Conservation (phyloP, 176 grass and related monocot genomes). For the Saccharum officinarum region DNA sequence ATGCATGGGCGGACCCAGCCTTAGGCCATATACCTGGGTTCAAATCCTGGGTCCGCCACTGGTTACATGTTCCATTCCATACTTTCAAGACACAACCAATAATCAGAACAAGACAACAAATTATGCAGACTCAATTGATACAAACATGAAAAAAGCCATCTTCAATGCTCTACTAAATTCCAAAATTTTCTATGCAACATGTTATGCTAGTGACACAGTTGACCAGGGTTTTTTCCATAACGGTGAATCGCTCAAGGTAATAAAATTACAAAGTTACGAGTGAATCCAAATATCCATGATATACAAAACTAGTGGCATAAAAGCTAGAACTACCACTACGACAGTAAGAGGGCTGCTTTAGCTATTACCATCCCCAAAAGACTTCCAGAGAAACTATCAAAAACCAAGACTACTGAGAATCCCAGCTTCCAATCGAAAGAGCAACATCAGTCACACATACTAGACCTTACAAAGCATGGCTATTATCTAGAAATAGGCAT, state of each 20-base stretch:
- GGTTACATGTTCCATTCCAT: slow-evolving; percentile 15
- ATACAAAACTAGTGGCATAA: not conserved
- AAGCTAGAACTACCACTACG: not conserved
- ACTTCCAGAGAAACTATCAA: not conserved
- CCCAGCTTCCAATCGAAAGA: not conserved
- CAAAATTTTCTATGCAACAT: not conserved
- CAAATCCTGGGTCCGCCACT: too few species aligned
- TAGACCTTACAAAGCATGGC: not conserved
- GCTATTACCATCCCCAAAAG: not conserved
- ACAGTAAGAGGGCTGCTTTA: not conserved
- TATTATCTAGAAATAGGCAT: not conserved
- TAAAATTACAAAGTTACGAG: not conserved
- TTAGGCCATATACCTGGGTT: not conserved
- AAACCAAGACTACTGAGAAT: not conserved
- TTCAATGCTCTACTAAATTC: not conserved
- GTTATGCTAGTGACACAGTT: not conserved
- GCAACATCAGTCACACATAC: not conserved
- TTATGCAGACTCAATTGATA: not conserved
- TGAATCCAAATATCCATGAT: not conserved
- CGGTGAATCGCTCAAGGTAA: not conserved
- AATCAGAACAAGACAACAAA: not conserved
- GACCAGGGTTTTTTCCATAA: not conserved
- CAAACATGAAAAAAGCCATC: not conserved
- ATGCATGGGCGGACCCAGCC: not conserved
- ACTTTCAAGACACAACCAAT: not conserved